Evolutionary conservation across 805 yeast species (phyloP), one percentile per base, ranked within the genome.

Genomic region (Lipomyces yamanashiensis): DNA sequence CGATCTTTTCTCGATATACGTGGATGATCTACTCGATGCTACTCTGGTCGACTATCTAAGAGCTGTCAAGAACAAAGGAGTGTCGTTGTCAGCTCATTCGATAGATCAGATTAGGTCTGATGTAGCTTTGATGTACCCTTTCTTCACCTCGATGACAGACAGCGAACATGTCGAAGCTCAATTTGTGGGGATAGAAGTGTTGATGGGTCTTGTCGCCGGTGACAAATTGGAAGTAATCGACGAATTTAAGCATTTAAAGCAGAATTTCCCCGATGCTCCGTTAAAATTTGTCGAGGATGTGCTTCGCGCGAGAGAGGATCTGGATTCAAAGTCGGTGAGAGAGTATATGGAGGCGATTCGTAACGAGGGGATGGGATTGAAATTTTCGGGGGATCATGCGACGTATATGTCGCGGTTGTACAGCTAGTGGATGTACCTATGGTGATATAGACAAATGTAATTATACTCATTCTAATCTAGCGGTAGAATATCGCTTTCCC

Each of bases 231-330:
- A 75, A 73, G 82, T 70, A 2, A 76, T 78, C 8, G 81, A 79
- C n/a, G 83, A 81, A 39, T 77, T 86, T 33, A 71, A 82, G n/a
- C 80, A 83, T 60, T 89, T 92, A 86, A 80, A 80, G 71, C 78
- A 79, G 12, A 82, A 82, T 47, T 91, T 87, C 78, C 87, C 90
- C 77, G 92, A 90, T 73, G 86, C 92, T 62, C 92, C 96, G 0
- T 76, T 87, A 7, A 87, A 84, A 56, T 83, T 91, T 71, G 80
- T 92, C 49, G 84, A 83, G 51, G 86, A 86, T 13, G 82, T 91
- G 48, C 79, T 92, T 58, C 78, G 80, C 67, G 72, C 77, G 8
- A 71, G 82, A 39, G 74, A 73, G 50, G 80, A 76, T 49, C 66
- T 77, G 23, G 80, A 79, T 58, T 63, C 54, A 70, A 74, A 67